A percentile compares a stretch with the other conserved stretches of the same genome.
Evolutionary conservation across 805 yeast species (phyloP).

Genomic region (Komagataella mondaviorum): DNA sequence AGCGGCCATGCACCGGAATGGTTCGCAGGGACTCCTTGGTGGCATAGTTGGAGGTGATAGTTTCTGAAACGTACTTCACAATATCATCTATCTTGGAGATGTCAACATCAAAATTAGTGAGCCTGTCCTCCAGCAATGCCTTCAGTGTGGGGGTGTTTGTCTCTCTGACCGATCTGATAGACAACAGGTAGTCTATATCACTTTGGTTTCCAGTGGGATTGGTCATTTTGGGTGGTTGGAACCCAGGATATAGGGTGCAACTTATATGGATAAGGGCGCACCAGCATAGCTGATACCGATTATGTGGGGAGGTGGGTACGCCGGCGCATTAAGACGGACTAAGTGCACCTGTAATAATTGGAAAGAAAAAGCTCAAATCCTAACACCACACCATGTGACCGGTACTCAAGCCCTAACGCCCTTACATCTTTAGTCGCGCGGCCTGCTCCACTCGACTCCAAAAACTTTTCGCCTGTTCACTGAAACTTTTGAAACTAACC

Average conservation of each 20-base stretch:
- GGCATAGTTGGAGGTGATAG: slow-evolving; percentile 32
- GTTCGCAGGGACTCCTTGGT: slow-evolving; percentile 20
- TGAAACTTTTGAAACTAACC: neutral
- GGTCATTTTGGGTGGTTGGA: neutral
- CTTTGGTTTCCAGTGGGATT: neutral
- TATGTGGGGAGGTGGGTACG: neutral
- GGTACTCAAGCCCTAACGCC: neutral
- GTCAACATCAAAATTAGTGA: slow-evolving; percentile 33
- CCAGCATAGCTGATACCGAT: neutral
- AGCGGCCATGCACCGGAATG: slow-evolving; percentile 58
- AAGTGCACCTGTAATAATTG: no score
- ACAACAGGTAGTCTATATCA: slow-evolving; percentile 21
- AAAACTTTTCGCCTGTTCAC: neutral
- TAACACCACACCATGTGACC: neutral
- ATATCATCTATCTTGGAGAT: slow-evolving; percentile 24
- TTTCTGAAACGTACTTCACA: slow-evolving; percentile 29
- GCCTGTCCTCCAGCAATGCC: slow-evolving; percentile 21
- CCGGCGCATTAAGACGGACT: neutral
- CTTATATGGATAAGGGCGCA: neutral
- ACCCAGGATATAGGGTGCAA: neutral
- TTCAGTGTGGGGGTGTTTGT: slow-evolving; percentile 29
- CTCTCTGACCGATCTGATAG: slow-evolving; percentile 45
- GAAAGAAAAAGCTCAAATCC: no score
- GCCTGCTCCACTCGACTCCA: neutral
- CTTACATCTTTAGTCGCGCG: neutral